Evolutionary conservation across 441 rosid species (phyloP).

Genomic region (Biscutella laevigata): DNA sequence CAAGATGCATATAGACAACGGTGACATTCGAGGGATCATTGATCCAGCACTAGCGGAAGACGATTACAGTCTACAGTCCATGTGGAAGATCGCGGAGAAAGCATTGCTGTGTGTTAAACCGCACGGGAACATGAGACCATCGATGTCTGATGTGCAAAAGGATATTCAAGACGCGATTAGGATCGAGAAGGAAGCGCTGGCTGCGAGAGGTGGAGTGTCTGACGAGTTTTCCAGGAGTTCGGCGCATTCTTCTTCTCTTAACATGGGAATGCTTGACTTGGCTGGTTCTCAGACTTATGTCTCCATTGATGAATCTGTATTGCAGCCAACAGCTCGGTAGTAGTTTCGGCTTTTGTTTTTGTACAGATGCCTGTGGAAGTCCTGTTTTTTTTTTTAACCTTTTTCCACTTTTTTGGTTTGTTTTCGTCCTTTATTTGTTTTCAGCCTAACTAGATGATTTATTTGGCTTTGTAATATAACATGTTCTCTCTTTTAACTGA

Average conservation of each 20-base stretch:
- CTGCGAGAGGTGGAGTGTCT: conserved; percentile 47
- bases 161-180: conserved; percentile 83
- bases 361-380: conserved; percentile 24
- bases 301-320: conserved; percentile 50
- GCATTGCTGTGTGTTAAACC: conserved; percentile 85
- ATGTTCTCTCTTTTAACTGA: too few relatives aligned
- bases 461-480: too few relatives aligned
- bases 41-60: conserved; percentile 47
- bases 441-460: neutral
- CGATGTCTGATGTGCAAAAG: conserved; percentile 85
- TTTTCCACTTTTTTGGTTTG: conserved; percentile 8
- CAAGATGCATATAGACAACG: conserved; percentile 80
- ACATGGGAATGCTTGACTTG: conserved; percentile 39
- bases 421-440: neutral
- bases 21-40: conserved; percentile 80
- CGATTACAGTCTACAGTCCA: conserved; percentile 81
- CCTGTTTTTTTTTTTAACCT: neutral
- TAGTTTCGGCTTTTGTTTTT: conserved; percentile 3
- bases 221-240: conserved; percentile 73
- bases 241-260: conserved; percentile 51
- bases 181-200: conserved; percentile 54
- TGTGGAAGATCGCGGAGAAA: conserved; percentile 98
- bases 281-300: conserved; percentile 47
- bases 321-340: conserved; percentile 65
- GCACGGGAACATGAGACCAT: conserved; percentile 84